phyloP scores from a whole-genome alignment of 2,329 filamentous ascomycete genomes.

The Monilinia fructicola region DNA sequence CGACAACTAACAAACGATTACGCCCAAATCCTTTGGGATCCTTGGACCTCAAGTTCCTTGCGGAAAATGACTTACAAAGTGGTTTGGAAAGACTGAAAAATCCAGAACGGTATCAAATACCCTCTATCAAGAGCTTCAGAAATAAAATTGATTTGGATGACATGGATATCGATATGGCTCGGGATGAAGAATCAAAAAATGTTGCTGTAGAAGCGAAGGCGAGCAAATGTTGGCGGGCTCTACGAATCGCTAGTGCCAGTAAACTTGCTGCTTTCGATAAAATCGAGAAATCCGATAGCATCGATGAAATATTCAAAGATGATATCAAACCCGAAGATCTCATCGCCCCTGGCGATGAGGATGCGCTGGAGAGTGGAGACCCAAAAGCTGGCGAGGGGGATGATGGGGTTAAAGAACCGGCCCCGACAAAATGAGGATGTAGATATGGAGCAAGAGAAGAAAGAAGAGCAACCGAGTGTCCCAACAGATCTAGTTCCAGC shows the following conservation, averaged over 20 bases:
- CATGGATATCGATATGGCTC: constrained; percentile 82
- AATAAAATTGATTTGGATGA: constrained; percentile 75
- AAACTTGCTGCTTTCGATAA: constrained; percentile 80
- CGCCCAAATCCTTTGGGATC: constrained; percentile 69
- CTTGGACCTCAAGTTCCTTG: constrained; percentile 75
- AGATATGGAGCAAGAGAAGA: constrained; percentile 16
- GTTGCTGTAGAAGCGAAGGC: constrained; percentile 68
- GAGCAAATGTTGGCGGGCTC: constrained; percentile 86
- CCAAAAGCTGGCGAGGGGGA: constrained; percentile 9
- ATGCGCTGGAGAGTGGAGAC: constrained; percentile 42
- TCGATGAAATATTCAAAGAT: constrained; percentile 57
- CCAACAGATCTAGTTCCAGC: background rate
- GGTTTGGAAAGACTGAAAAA: constrained; percentile 71
- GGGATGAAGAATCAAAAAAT: constrained; percentile 57
- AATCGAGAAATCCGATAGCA: constrained; percentile 78
- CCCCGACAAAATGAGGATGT: background rate
- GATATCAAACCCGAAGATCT: constrained; percentile 42
- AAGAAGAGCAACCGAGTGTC: background rate
- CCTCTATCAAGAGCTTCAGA: constrained; percentile 68
- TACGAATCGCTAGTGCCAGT: constrained; percentile 74
- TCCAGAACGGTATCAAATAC: constrained; percentile 62
- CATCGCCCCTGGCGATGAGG: constrained; percentile 40
- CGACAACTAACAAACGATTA: constrained; percentile 69
- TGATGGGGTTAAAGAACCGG: constrained; percentile 25
- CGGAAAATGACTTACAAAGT: constrained; percentile 59